phyloP scores from a whole-genome alignment of 2,329 filamentous ascomycete genomes.

The Metarhizium brunneum region DNA sequence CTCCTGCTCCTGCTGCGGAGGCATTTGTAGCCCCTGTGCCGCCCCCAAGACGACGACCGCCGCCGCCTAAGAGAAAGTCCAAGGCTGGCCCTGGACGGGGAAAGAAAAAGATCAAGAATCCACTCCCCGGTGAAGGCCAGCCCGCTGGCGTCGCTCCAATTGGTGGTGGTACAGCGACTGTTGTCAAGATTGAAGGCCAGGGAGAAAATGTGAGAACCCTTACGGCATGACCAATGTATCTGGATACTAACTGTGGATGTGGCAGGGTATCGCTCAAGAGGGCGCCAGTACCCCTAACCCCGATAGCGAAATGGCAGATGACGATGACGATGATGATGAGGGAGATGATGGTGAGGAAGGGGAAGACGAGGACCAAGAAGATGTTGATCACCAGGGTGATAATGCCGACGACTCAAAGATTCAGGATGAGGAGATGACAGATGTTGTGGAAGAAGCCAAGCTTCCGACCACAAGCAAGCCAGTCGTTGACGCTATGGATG shows the following conservation, averaged over 20 bases:
- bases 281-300: slow-evolving; percentile 33
- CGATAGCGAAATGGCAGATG: slow-evolving; percentile 46
- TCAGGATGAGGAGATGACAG: slow-evolving; percentile 29
- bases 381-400: slow-evolving; percentile 35
- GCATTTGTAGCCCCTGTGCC: slow-evolving; percentile 33
- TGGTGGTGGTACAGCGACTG: slow-evolving; percentile 26
- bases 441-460: slow-evolving; percentile 20
- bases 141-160: slow-evolving; percentile 18
- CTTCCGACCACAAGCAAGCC: slow-evolving; percentile 11
- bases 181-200: slow-evolving; percentile 27
- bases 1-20: slow-evolving; percentile 49
- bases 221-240: not conserved
- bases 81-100: slow-evolving; percentile 69
- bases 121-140: slow-evolving; percentile 26
- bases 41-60: slow-evolving; percentile 51
- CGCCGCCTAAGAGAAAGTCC: slow-evolving; percentile 71
- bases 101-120: slow-evolving; percentile 64
- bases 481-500: slow-evolving; percentile 18
- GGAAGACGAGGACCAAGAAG: slow-evolving; percentile 38
- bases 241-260: not conserved
- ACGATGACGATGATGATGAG: slow-evolving; percentile 35
- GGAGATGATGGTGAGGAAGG: slow-evolving; percentile 40
- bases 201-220: slow-evolving; percentile 28
- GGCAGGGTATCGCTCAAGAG: slow-evolving; percentile 33
- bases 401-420: slow-evolving; percentile 30